Conservation (phyloP, 2,329 filamentous ascomycete genomes). For the Chalaropsis ovoidea region DNA sequence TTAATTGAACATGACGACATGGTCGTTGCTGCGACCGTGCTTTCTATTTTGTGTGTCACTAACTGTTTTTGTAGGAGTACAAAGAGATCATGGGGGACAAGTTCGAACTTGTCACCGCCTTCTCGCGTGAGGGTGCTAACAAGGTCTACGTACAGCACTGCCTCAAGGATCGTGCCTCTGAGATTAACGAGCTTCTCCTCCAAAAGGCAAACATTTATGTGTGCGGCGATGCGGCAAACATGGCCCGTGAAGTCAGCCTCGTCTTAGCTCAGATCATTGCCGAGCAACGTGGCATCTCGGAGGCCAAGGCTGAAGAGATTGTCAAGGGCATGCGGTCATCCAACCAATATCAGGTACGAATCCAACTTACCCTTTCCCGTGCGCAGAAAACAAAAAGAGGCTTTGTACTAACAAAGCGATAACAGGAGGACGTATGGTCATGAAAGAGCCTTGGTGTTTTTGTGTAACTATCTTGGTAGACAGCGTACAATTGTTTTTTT, state of each 20-base stretch:
- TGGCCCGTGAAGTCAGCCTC: conserved; percentile 86
- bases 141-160: conserved; percentile 98
- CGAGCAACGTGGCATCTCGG: conserved; percentile 68
- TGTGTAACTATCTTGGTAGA: conserved; percentile 14
- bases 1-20: neutral
- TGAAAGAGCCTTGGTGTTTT: conserved; percentile 32
- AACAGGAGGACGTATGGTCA: conserved; percentile 63
- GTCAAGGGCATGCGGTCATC: conserved; percentile 93
- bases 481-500: conserved; percentile 22
- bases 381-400: neutral
- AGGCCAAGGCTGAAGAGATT: conserved; percentile 85
- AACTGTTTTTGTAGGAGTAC: conserved; percentile 53
- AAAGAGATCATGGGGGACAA: conserved; percentile 74
- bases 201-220: conserved; percentile 94
- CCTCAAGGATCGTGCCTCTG: conserved; percentile 68
- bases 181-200: conserved; percentile 77
- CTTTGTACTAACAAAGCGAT: conserved; percentile 10
- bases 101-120: conserved; percentile 84
- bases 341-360: conserved; percentile 83
- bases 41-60: conserved; percentile 25
- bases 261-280: conserved; percentile 80
- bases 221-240: conserved; percentile 93
- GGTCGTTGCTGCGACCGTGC: neutral
- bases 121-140: conserved; percentile 75
- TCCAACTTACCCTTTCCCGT: conserved; percentile 25